Conservation (phyloP, 768 basidiomycete species). For the Tubosaeta sp. region DNA sequence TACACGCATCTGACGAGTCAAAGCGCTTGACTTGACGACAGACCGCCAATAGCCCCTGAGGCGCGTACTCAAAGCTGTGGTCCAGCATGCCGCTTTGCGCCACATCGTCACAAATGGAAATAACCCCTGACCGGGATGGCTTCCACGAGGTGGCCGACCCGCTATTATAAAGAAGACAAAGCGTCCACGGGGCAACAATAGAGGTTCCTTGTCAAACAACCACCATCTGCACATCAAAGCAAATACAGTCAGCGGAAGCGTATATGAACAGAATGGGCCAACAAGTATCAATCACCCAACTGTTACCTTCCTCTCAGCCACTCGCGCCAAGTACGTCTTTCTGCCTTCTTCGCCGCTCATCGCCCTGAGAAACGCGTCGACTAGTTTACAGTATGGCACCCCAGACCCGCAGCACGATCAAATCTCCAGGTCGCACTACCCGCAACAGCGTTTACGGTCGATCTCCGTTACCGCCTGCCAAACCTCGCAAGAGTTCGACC, state of each 20-base stretch:
- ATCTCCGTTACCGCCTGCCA: slow-evolving; percentile 2
- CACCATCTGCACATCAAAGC: slow-evolving; percentile 16
- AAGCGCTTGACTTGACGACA: neutral
- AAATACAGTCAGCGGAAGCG: neutral
- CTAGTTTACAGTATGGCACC: slow-evolving; percentile 21
- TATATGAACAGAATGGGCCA: slow-evolving; percentile 22
- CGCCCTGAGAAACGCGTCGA: neutral
- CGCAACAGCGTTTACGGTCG: slow-evolving; percentile 25
- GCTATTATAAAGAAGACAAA: slow-evolving; percentile 21
- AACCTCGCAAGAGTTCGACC: slow-evolving; percentile 4
- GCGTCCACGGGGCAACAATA: slow-evolving; percentile 16
- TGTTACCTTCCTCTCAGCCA: neutral
- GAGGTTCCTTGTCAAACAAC: slow-evolving; percentile 1
- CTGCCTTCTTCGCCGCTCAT: neutral
- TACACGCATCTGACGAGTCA: slow-evolving; percentile 16
- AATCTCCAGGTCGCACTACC: slow-evolving; percentile 12
- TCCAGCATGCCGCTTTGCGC: slow-evolving; percentile 6
- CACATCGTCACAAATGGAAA: slow-evolving; percentile 20
- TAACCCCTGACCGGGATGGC: slow-evolving; percentile 19
- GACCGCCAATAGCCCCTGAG: neutral
- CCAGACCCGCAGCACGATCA: slow-evolving; percentile 20
- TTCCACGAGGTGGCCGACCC: slow-evolving; percentile 6
- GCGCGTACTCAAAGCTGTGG: slow-evolving; percentile 12
- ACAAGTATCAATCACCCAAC: neutral
- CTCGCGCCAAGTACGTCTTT: neutral